phyloP scores from a whole-genome alignment of 2,329 filamentous ascomycete species.

The Alternaria ventricosa region DNA sequence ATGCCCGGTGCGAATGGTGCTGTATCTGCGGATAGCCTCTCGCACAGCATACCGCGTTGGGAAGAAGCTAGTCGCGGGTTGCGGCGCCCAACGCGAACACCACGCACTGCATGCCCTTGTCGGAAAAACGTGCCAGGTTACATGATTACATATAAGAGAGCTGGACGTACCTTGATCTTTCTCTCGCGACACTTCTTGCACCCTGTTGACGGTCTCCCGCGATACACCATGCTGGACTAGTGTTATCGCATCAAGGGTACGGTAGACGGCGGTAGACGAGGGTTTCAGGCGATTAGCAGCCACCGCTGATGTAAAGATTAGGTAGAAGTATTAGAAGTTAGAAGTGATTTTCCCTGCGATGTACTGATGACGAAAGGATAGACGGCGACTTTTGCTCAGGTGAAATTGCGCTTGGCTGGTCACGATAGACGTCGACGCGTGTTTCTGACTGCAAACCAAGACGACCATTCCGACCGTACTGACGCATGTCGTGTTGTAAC shows the following conservation, averaged over 20 bases:
- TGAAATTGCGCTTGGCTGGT: background rate
- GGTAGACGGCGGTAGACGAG: background rate
- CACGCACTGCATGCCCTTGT: background rate
- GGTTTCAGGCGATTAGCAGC: background rate
- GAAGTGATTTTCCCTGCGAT: background rate
- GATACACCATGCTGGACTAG: constrained; percentile 38
- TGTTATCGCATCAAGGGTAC: background rate
- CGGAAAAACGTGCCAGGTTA: background rate
- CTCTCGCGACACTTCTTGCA: constrained; percentile 49
- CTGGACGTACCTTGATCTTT: constrained; percentile 48
- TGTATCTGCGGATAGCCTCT: background rate
- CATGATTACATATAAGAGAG: background rate
- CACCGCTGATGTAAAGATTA: background rate
- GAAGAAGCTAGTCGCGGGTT: background rate
- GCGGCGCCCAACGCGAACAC: background rate
- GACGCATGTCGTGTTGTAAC: background rate
- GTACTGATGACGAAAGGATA: background rate
- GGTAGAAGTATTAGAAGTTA: background rate
- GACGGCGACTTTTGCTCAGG: background rate
- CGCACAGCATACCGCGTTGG: constrained; percentile 9
- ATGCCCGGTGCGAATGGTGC: background rate
- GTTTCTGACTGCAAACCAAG: background rate
- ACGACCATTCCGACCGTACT: background rate
- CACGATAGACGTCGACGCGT: background rate
- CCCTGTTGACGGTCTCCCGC: constrained; percentile 42